phyloP scores from a whole-genome alignment of 176 grass and related monocot genomes.

The Aegilops sharonensis region DNA sequence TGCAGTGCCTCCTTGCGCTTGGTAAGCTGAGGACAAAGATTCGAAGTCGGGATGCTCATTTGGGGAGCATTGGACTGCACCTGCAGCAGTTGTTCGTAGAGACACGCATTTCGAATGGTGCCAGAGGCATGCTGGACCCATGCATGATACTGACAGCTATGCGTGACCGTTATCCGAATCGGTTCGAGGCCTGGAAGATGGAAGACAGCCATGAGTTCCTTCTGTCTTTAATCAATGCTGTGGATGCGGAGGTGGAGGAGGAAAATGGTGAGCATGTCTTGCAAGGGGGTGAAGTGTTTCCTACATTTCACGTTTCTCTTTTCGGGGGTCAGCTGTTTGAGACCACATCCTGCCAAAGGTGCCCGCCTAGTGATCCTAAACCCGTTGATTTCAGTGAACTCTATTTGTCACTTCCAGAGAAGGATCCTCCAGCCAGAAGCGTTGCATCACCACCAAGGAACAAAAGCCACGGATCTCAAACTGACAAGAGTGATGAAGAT shows the following conservation, averaged over 20 bases:
- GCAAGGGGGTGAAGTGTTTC: background rate
- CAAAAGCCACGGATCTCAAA: conserved; percentile 21
- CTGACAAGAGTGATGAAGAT: background rate
- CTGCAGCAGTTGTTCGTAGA: conserved; percentile 57
- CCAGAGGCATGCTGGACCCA: conserved; percentile 31
- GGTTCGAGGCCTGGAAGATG: conserved; percentile 27
- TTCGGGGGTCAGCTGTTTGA: conserved; percentile 42
- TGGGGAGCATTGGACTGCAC: conserved; percentile 31
- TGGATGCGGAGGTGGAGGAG: conserved; percentile 45
- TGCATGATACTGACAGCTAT: conserved; percentile 40
- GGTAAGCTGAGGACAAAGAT: conserved; percentile 46
- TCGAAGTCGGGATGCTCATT: conserved; percentile 30
- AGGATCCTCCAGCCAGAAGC: conserved; percentile 36
- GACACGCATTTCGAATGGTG: conserved; percentile 28
- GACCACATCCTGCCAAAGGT: conserved; percentile 44
- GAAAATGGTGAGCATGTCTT: background rate
- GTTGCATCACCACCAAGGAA: conserved; percentile 21
- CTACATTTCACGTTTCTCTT: conserved; percentile 45
- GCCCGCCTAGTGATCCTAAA: conserved; percentile 26
- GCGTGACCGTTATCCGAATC: background rate
- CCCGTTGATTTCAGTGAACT: conserved; percentile 52
- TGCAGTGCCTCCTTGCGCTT: conserved; percentile 85
- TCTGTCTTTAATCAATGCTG: conserved; percentile 29
- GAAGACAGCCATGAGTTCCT: conserved; percentile 82
- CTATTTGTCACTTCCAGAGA: conserved; percentile 46